phyloP scores from a whole-genome alignment of 1,284 basidiomycete genomes.

The Heterobasidion occidentale region DNA sequence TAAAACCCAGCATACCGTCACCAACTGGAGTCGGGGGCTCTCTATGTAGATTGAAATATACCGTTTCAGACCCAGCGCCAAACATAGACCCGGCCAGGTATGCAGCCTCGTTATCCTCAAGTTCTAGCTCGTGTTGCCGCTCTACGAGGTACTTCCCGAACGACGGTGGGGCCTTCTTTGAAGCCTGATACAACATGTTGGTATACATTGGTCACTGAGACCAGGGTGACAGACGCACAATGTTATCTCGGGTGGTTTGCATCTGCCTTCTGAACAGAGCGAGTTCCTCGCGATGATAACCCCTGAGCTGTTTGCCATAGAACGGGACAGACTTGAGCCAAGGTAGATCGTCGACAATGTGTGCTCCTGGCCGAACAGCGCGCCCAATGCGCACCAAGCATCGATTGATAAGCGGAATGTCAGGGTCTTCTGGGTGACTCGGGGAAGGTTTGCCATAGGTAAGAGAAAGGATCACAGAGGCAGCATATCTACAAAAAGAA shows the following conservation, averaged over 20 bases:
- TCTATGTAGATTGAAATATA: conserved; percentile 10
- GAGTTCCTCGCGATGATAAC: conserved; percentile 50
- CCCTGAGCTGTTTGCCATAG: conserved; percentile 42
- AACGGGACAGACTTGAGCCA: conserved; percentile 49
- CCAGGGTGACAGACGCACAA: conserved; percentile 26
- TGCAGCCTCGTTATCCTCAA: conserved; percentile 46
- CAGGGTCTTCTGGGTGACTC: conserved; percentile 45
- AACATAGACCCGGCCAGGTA: conserved; percentile 59
- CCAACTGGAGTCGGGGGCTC: background rate
- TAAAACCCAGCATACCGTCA: conserved; percentile 10
- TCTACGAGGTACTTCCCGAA: conserved; percentile 53
- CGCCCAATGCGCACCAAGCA: conserved; percentile 38
- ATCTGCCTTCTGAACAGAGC: conserved; percentile 44
- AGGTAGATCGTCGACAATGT: conserved; percentile 51
- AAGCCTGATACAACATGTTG: conserved; percentile 17
- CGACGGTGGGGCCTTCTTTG: conserved; percentile 31
- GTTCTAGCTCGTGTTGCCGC: conserved; percentile 36
- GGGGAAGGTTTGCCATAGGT: conserved; percentile 53
- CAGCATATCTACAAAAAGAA: conserved; percentile 40
- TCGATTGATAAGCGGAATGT: conserved; percentile 44
- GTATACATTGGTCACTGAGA: background rate
- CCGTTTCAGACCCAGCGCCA: conserved; percentile 59
- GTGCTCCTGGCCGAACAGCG: conserved; percentile 46
- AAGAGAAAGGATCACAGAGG: conserved; percentile 55
- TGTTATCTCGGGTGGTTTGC: conserved; percentile 30